These are phyloP conservation scores for Sarcomyxa edulis DNA, from an alignment of 768 basidiomycete species.

Conservation along the genomic window DNA sequence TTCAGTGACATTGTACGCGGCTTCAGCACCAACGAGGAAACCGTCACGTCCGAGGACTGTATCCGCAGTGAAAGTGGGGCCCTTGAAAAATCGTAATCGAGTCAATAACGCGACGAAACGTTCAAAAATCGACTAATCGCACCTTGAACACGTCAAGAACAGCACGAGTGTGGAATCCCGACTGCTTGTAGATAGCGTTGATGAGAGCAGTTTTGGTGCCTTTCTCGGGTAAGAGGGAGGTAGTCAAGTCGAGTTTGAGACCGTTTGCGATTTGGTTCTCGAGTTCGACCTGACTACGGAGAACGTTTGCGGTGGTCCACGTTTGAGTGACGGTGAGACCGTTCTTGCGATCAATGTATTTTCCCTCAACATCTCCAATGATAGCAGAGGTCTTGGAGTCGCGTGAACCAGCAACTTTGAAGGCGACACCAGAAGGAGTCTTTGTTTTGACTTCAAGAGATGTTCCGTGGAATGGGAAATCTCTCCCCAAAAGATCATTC, in stretches of 20 bases:
- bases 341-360: conserved; percentile 87
- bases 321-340: conserved; percentile 92
- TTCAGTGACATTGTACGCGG: conserved; percentile 93
- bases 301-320: conserved; percentile 93
- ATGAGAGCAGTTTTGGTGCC: conserved; percentile 80
- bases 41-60: conserved; percentile 94
- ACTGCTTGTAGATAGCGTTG: conserved; percentile 90
- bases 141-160: conserved; percentile 94
- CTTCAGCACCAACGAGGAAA: conserved; percentile 94
- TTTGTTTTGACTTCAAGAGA: conserved; percentile 84
- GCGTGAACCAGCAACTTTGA: conserved; percentile 86
- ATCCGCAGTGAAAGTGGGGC: conserved; percentile 96
- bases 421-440: conserved; percentile 84
- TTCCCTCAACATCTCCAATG: conserved; percentile 90
- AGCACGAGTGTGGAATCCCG: conserved; percentile 88
- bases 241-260: conserved; percentile 89
- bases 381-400: conserved; percentile 73
- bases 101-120: conserved; percentile 3
- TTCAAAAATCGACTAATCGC: conserved; percentile 13
- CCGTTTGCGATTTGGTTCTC: conserved; percentile 98
- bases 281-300: conserved; percentile 89
- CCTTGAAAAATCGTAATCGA: conserved; percentile 41
- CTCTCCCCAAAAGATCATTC: conserved; percentile 89
- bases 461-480: conserved; percentile 77
- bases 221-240: conserved; percentile 83